Conservation (phyloP, 495 filamentous ascomycete genomes). For the Trichoderma asperelloides region DNA sequence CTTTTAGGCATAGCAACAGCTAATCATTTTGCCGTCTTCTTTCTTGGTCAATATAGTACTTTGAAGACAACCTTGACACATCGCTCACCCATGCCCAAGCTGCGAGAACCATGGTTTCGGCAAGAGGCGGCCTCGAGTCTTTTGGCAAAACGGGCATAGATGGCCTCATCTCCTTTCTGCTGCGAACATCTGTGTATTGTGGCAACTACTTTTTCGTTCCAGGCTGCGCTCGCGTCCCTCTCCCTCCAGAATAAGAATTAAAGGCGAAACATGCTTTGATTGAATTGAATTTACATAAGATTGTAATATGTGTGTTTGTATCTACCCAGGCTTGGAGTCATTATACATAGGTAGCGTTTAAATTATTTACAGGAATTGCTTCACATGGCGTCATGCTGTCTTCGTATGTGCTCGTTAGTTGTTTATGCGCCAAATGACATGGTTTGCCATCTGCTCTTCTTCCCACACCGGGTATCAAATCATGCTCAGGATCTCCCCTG, state of each 20-base stretch:
- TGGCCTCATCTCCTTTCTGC: neutral
- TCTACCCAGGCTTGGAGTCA: too few species aligned
- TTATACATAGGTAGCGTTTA: too few species aligned
- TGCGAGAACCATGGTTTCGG: neutral
- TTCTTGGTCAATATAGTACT: too few species aligned
- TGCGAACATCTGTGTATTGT: neutral
- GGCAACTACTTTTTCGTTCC: neutral
- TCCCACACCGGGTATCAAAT: neutral
- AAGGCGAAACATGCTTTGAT: too few species aligned
- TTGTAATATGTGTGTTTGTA: too few species aligned
- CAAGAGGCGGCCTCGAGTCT: neutral
- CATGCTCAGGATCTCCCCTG: conserved; percentile 17
- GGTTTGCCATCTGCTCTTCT: too few species aligned
- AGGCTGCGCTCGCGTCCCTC: neutral
- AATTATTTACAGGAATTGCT: too few species aligned
- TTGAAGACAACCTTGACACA: neutral
- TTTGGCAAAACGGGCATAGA: neutral
- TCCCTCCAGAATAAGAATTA: neutral
- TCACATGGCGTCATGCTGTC: neutral
- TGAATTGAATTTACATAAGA: too few species aligned
- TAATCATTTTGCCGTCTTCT: neutral
- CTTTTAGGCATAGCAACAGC: neutral
- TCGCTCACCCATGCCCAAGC: neutral
- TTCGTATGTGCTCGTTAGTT: too few species aligned
- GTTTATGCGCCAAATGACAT: too few species aligned